phyloP scores from a whole-genome alignment of 169 alveolate genomes.

The Perkinsus marinus region DNA sequence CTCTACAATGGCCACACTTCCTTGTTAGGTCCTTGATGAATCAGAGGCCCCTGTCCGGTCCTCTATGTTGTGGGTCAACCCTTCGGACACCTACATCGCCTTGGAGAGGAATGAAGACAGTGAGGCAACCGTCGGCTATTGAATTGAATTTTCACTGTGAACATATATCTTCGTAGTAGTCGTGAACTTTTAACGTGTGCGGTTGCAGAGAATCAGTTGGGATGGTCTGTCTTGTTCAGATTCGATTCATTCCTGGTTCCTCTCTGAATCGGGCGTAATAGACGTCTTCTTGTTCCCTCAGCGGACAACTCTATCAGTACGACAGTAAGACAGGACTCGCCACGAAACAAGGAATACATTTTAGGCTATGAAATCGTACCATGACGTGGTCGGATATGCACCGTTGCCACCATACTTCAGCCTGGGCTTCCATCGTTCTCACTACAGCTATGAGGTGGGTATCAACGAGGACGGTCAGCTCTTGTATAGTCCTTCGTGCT shows the following conservation, averaged over 20 bases:
- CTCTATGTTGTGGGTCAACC: background rate
- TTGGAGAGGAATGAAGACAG: background rate
- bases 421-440: constrained; percentile 71
- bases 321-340: background rate
- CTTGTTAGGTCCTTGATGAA: background rate
- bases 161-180: too few species aligned
- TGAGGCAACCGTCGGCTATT: background rate
- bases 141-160: too few species aligned
- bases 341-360: background rate
- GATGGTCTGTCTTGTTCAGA: too few species aligned
- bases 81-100: background rate
- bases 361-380: background rate
- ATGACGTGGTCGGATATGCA: constrained; percentile 53
- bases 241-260: constrained; percentile 42
- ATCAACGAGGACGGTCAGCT: background rate
- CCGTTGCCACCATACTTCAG: constrained; percentile 57
- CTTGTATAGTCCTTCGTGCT: background rate
- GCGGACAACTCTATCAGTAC: background rate
- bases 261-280: constrained; percentile 57
- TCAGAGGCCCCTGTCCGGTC: background rate
- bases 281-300: constrained; percentile 38
- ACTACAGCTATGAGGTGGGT: constrained; percentile 51
- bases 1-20: background rate
- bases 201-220: too few species aligned
- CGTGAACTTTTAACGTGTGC: too few species aligned